These are phyloP conservation scores for Talaromyces stipitatus DNA, from an alignment of 495 filamentous ascomycete genomes.

Conservation along the genomic window DNA sequence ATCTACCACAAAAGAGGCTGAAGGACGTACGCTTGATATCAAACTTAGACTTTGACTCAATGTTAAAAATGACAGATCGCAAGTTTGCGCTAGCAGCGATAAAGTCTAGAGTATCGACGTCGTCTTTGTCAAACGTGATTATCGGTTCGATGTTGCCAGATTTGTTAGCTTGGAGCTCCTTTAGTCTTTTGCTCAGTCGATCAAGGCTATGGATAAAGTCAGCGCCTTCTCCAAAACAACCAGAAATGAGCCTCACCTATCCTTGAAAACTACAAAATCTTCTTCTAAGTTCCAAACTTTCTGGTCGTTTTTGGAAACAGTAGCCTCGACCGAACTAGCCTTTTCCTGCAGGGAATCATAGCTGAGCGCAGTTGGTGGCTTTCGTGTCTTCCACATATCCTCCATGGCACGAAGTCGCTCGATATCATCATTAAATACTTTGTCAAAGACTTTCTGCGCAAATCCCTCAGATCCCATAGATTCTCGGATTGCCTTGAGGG, in stretches of 20 bases:
- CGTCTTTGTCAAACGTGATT: slow-evolving; percentile 93
- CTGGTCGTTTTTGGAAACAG: slow-evolving; percentile 60
- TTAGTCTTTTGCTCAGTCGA: slow-evolving; percentile 66
- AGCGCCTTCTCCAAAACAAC: slow-evolving; percentile 9
- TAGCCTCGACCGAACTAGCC: slow-evolving; percentile 39
- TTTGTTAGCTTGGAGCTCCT: slow-evolving; percentile 44
- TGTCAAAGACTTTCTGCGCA: slow-evolving; percentile 73
- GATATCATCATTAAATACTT: slow-evolving; percentile 86
- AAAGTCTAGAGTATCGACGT: slow-evolving; percentile 91
- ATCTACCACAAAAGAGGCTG: too few relatives aligned
- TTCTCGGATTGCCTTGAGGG: slow-evolving; percentile 71
- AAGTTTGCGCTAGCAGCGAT: slow-evolving; percentile 87
- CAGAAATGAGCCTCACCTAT: slow-evolving; percentile 42
- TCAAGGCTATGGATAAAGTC: slow-evolving; percentile 43
- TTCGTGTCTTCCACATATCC: slow-evolving; percentile 90
- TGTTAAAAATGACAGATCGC: slow-evolving; percentile 75
- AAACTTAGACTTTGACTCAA: slow-evolving; percentile 83
- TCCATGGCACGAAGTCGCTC: slow-evolving; percentile 78
- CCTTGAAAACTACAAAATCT: slow-evolving; percentile 77
- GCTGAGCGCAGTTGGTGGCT: slow-evolving; percentile 64
- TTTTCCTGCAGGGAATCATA: slow-evolving; percentile 48
- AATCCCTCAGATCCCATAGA: slow-evolving; percentile 82
- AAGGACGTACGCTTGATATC: slow-evolving; percentile 71
- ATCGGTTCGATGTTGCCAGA: slow-evolving; percentile 47
- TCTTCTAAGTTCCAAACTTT: slow-evolving; percentile 73